phyloP scores from a whole-genome alignment of 192 early-diverging fungal genomes.

The Coemansia sp. region DNA sequence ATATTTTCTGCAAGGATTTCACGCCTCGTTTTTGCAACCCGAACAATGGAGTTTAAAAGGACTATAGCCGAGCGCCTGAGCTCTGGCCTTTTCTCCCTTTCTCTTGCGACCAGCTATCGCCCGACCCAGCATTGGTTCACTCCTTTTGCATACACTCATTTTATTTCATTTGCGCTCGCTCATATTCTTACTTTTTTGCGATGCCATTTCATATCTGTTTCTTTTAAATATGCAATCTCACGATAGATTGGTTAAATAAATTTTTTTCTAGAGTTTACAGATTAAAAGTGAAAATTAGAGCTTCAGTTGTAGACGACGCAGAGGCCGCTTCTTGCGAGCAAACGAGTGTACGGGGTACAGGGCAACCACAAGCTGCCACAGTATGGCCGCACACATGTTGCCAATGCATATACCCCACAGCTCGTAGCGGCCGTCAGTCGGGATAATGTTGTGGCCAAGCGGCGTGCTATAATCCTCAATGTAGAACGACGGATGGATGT shows the following conservation, averaged over 20 bases:
- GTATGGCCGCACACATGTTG: conserved; percentile 46
- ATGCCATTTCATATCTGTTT: conserved; percentile 1
- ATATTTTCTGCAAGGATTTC: not conserved
- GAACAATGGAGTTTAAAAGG: no score
- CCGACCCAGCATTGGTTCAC: no score
- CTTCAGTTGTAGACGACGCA: conserved; percentile 23
- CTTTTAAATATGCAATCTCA: not conserved
- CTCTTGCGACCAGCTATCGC: no score
- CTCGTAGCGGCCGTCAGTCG: conserved; percentile 59
- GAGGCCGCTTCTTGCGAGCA: conserved; percentile 51
- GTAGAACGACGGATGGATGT: conserved; percentile 46
- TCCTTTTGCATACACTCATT: not conserved
- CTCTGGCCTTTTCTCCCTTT: no score
- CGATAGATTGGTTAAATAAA: not conserved
- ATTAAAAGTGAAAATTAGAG: conserved; percentile 2
- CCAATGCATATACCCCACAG: conserved; percentile 58
- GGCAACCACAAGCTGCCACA: conserved; percentile 55
- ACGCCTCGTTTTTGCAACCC: no score
- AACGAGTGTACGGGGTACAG: conserved; percentile 53
- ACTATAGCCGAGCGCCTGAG: no score
- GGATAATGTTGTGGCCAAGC: conserved; percentile 75
- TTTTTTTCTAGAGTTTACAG: not conserved
- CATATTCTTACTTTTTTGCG: not conserved
- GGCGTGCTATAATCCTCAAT: conserved; percentile 63
- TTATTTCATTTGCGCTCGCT: conserved; percentile 1